Evolutionary conservation across 2,329 filamentous ascomycete genomes (phyloP), one percentile per base, ranked within the genome.

Genomic region (Paraphoma sp.): DNA sequence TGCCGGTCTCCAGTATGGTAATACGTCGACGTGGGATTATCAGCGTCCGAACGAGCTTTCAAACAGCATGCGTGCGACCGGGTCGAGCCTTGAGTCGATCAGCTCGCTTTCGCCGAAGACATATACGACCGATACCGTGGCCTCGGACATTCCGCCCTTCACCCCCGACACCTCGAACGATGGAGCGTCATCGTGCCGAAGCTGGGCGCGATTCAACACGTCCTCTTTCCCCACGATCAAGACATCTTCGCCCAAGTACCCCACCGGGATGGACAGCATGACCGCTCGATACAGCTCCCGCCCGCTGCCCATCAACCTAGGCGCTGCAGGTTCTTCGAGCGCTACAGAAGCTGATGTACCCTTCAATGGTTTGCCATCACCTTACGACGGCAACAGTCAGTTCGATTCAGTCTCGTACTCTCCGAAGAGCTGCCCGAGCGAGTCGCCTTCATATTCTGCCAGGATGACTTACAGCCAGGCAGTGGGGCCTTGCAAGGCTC

Each of bases 51-150:
- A 28, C 44, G 48, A 30, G 38, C 10, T 59, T 23, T 47, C 53
- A 11, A 42, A 42, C 16, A 49, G 45, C 31, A 41, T 29, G 33
- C 45, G 53, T n/a, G 17, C 33, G 9, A 43, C 46, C 17, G 45
- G 52, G 17, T 59, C 64, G 6, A 53, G 61, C 16, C 33, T 61
- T 18, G 57, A 59, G 7, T 55, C 61, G 28, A 59, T 50, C 38
- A 46, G 48, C 9, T 56, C 65, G 17, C 41, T 46, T 16, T 73
- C 70, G 17, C 64, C 69, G 1, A 62, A 55, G 45, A 72, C 68
- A 51, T 58, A 59, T 23, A 53, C 51, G 44, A 69, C 64, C 50
- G 64, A 69, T 49, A 48, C 12, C 11, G 12, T 29, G 3, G 42
- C 36, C 12, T 59, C 33, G 38, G 56, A 50, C 23, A 48, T 29